Conservation (phyloP, 23 red algal species). For the Cyanidiococcus yangmingshanensis region DNA sequence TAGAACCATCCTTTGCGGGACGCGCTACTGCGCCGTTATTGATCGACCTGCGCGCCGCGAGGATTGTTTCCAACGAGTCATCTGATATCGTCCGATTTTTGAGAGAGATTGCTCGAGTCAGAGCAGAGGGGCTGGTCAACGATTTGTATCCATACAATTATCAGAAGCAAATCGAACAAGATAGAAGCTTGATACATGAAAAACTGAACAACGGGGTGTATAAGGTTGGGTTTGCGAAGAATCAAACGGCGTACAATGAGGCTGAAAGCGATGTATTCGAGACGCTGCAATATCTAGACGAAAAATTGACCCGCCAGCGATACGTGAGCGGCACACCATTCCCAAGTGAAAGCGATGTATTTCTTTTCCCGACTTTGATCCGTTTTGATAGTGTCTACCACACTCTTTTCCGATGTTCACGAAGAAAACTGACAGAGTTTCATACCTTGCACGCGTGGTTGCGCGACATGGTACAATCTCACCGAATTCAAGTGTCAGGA, state of each 20-base stretch:
- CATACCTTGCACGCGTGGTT: constrained; percentile 30
- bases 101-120: neutral
- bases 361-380: constrained; percentile 80
- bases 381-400: constrained; percentile 79
- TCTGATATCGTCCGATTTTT: constrained; percentile 64
- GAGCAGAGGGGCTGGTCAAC: neutral
- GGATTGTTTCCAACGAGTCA: constrained; percentile 66
- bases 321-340: constrained; percentile 40
- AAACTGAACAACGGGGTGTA: constrained; percentile 91
- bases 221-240: constrained; percentile 74
- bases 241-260: constrained; percentile 57
- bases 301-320: constrained; percentile 20
- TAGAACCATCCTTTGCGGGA: constrained; percentile 33
- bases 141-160: neutral
- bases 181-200: constrained; percentile 28
- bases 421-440: constrained; percentile 60
- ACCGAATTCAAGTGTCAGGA: constrained; percentile 22
- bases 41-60: constrained; percentile 22
- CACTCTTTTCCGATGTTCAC: constrained; percentile 50
- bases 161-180: constrained; percentile 29
- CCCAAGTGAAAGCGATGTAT: constrained; percentile 63
- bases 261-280: constrained; percentile 34
- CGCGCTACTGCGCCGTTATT: constrained; percentile 75
- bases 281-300: constrained; percentile 52
- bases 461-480: constrained; percentile 53